Conservation (phyloP, 129 eudicot genomes). For the Scalesia atractyloides region DNA sequence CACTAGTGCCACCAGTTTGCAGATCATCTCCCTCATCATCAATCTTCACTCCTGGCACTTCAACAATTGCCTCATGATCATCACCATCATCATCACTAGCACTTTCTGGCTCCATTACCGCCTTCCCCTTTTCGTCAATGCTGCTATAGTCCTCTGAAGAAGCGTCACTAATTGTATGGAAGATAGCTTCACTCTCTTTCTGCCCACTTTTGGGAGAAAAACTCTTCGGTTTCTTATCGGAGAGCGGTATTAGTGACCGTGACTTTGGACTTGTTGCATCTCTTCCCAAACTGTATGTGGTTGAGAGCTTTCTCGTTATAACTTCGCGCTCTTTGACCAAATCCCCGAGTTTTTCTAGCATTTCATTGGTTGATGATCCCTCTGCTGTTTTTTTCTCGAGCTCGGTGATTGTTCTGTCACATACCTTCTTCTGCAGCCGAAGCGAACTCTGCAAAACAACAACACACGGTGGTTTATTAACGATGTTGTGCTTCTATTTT, state of each 20-base stretch:
- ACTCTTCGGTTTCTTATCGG: constrained; percentile 51
- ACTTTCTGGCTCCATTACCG: constrained; percentile 39
- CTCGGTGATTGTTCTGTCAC: constrained; percentile 66
- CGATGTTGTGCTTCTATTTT: background rate
- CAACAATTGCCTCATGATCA: constrained; percentile 24
- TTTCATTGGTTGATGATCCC: constrained; percentile 51
- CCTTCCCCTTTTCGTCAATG: constrained; percentile 50
- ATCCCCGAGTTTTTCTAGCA: constrained; percentile 52
- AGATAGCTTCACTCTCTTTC: constrained; percentile 53
- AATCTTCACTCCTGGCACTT: constrained; percentile 29
- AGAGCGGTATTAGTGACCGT: constrained; percentile 64
- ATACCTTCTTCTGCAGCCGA: constrained; percentile 67
- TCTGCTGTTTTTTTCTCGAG: constrained; percentile 64
- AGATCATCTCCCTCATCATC: constrained; percentile 34
- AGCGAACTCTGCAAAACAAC: constrained; percentile 67
- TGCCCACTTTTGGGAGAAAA: constrained; percentile 50
- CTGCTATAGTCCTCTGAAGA: constrained; percentile 39
- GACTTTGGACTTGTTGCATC: constrained; percentile 46
- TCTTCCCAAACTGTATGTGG: constrained; percentile 78
- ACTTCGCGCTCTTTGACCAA: constrained; percentile 66
- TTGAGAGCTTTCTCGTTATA: constrained; percentile 71
- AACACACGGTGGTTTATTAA: background rate
- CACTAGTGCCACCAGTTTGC: constrained; percentile 43
- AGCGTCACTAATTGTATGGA: constrained; percentile 41
- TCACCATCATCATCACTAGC: constrained; percentile 46